These are phyloP conservation scores for Rhizophora mangle DNA, from an alignment of 345 rosid species.

Conservation along the genomic window DNA sequence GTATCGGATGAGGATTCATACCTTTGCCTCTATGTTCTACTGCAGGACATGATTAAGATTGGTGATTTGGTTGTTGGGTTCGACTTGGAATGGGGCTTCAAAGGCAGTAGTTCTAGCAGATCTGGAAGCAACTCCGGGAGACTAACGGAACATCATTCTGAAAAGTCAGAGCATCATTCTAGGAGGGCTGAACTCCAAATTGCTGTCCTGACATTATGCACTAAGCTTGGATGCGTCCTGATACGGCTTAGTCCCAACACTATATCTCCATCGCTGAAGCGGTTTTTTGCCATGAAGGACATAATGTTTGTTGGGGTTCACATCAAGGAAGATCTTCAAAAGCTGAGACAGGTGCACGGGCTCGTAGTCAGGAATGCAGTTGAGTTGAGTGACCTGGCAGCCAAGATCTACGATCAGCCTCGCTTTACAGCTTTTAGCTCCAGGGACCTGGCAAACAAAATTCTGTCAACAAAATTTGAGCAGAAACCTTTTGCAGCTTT, in stretches of 20 bases:
- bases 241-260: slow-evolving; percentile 19
- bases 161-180: slow-evolving; percentile 10
- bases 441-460: slow-evolving; percentile 24
- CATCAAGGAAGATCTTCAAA: slow-evolving; percentile 24
- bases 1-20: slow-evolving; percentile 28
- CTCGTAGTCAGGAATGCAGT: slow-evolving; percentile 22
- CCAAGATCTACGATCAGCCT: slow-evolving; percentile 27
- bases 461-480: slow-evolving; percentile 11
- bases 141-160: slow-evolving; percentile 5
- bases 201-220: slow-evolving; percentile 27
- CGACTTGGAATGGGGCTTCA: slow-evolving; percentile 32
- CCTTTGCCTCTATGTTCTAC: slow-evolving; percentile 27
- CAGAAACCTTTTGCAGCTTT: slow-evolving; percentile 20
- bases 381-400: slow-evolving; percentile 29
- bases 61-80: slow-evolving; percentile 30
- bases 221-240: slow-evolving; percentile 26
- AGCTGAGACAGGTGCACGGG: slow-evolving; percentile 12
- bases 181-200: slow-evolving; percentile 22
- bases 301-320: slow-evolving; percentile 27
- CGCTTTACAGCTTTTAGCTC: slow-evolving; percentile 15
- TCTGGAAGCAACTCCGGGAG: slow-evolving; percentile 18
- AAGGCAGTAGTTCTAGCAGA: slow-evolving; percentile 11
- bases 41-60: slow-evolving; percentile 29
- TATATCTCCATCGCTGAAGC: slow-evolving; percentile 22
- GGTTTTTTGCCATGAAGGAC: slow-evolving; percentile 24